These are phyloP conservation scores for Angomonas deanei DNA, from an alignment of 208 protist genomes.

Conservation along the genomic window DNA sequence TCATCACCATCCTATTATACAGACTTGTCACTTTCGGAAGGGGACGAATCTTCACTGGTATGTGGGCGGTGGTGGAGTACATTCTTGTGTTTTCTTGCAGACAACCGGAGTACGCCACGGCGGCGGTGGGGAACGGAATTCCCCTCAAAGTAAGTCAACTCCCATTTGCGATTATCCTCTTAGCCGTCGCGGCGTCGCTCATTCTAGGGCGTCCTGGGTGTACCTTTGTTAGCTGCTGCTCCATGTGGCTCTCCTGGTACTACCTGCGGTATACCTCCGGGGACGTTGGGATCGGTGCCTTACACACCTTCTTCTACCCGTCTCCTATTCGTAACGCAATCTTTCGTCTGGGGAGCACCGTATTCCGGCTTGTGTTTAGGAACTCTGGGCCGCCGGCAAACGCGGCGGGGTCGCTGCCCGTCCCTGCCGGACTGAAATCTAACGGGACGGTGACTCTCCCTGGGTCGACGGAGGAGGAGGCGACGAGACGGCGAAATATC, in stretches of 20 bases:
- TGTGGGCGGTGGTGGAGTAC: neutral
- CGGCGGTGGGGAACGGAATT: neutral
- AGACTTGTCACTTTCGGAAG: neutral
- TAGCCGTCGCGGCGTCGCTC: neutral
- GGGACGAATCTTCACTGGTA: neutral
- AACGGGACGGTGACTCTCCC: conserved; percentile 17
- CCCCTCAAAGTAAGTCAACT: neutral
- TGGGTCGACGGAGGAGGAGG: conserved; percentile 45
- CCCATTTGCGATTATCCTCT: neutral
- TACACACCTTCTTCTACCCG: conserved; percentile 18
- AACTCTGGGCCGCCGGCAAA: too few relatives aligned
- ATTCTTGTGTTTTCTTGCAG: neutral
- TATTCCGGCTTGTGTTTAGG: neutral
- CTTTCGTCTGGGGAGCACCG: neutral
- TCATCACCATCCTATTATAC: neutral
- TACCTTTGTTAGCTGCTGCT: neutral
- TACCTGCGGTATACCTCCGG: conserved; percentile 6
- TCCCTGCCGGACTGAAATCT: neutral
- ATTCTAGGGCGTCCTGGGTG: neutral
- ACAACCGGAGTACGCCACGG: neutral
- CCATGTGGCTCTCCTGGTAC: conserved; percentile 12
- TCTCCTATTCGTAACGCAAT: neutral
- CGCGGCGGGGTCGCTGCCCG: too few relatives aligned
- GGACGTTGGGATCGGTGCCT: neutral
- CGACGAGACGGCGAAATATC: conserved; percentile 36